phyloP scores from a whole-genome alignment of 2,329 filamentous ascomycete genomes.

The Hypoxylon sp. region DNA sequence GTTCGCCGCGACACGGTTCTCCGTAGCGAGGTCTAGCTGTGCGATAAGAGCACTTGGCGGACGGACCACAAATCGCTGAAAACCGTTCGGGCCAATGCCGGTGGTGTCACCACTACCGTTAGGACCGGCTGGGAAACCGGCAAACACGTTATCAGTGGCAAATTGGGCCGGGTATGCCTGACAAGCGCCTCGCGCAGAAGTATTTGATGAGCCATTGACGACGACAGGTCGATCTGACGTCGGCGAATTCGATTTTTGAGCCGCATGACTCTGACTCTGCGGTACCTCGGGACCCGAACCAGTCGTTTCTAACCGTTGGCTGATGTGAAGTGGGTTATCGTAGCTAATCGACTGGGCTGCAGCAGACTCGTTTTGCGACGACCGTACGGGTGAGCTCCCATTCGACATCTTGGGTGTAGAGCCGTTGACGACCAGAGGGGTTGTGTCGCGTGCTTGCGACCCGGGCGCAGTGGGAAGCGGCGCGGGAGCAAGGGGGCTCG shows the following conservation, averaged over 20 bases:
- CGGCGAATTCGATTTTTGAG: constrained; percentile 39
- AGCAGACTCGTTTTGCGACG: constrained; percentile 40
- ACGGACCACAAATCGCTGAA: constrained; percentile 47
- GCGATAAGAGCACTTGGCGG: constrained; percentile 60
- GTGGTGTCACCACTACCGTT: constrained; percentile 3
- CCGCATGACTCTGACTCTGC: constrained; percentile 30
- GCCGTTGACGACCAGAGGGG: constrained; percentile 54
- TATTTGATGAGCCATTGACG: constrained; percentile 48
- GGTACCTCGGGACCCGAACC: constrained; percentile 35
- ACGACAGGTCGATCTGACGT: constrained; percentile 57
- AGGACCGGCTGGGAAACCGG: constrained; percentile 41
- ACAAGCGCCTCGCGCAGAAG: constrained; percentile 16
- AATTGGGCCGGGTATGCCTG: constrained; percentile 35
- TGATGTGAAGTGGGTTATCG: constrained; percentile 51
- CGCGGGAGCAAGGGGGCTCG: constrained; percentile 51
- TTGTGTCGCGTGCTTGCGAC: constrained; percentile 46
- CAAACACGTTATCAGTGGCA: constrained; percentile 30
- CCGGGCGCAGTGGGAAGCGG: constrained; percentile 47
- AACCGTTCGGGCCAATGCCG: constrained; percentile 15
- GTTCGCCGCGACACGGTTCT: constrained; percentile 51
- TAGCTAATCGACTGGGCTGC: constrained; percentile 43
- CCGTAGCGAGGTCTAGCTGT: constrained; percentile 63
- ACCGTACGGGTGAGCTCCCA: constrained; percentile 41
- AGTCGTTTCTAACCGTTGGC: constrained; percentile 44
- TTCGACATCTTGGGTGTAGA: constrained; percentile 46